These are phyloP conservation scores for Tetracentron sinense DNA, from an alignment of 164 flowering plant species.

Conservation along the genomic window DNA sequence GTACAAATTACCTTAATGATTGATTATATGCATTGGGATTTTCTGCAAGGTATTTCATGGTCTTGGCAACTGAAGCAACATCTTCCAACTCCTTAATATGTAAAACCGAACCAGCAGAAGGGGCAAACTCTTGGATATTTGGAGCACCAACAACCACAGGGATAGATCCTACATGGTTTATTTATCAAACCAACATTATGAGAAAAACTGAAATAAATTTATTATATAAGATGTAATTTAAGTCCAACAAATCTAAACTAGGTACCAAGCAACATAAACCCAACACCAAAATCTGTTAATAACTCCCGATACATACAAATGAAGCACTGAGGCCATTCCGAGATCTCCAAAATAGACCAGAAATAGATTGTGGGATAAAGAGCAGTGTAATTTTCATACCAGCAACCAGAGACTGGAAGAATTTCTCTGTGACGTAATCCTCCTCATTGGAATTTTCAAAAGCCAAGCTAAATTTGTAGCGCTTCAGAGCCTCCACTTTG, in stretches of 20 bases:
- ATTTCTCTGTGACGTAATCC: constrained; percentile 97
- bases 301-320: too few relatives aligned
- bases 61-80: constrained; percentile 29
- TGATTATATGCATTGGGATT: constrained; percentile 67
- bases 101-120: constrained; percentile 59
- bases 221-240: constrained; percentile 1
- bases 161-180: constrained; percentile 50
- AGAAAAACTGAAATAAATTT: not conserved
- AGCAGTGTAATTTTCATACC: constrained; percentile 39
- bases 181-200: not conserved
- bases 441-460: constrained; percentile 99
- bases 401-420: constrained; percentile 97
- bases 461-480: constrained; percentile 92
- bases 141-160: constrained; percentile 98
- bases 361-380: not conserved
- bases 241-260: not conserved
- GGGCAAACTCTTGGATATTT: constrained; percentile 89
- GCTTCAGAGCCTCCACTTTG: constrained; percentile 81
- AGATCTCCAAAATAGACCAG: constrained; percentile 31
- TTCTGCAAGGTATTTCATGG: constrained; percentile 49
- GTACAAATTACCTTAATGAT: constrained; percentile 35
- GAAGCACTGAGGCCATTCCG: too few relatives aligned
- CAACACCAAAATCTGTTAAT: not conserved
- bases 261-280: not conserved
- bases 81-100: constrained; percentile 70